Percentiles rank a stretch among this genome's conserved stretches.
Conservation (phyloP, 352 stramenopile genomes). For the Phytophthora hybrid region DNA sequence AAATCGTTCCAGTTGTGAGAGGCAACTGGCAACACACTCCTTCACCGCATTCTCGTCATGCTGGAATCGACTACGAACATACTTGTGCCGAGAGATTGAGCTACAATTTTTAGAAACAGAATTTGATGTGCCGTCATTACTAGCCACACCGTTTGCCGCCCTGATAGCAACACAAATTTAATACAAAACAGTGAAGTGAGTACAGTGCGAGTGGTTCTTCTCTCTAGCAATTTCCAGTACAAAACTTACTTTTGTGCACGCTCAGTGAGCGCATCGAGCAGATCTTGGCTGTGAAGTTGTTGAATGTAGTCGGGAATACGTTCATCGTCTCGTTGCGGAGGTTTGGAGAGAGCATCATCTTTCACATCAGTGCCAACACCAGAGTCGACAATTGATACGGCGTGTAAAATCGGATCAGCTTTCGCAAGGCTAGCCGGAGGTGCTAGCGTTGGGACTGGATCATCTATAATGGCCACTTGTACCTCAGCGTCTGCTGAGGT, state of each 20-base stretch:
- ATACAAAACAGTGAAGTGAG: conserved; percentile 2
- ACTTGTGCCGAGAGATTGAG: conserved; percentile 55
- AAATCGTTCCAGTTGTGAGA: conserved; percentile 54
- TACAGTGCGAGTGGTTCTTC: not conserved
- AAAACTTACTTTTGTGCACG: conserved; percentile 48
- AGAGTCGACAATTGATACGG: conserved; percentile 10
- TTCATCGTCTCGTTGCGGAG: conserved; percentile 6
- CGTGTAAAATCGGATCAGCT: not conserved
- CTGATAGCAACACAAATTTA: conserved; percentile 25
- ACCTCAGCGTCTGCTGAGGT: conserved; percentile 19
- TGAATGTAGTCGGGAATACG: conserved; percentile 39
- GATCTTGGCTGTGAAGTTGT: conserved; percentile 35
- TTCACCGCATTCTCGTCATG: conserved; percentile 59
- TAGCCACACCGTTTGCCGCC: conserved; percentile 22
- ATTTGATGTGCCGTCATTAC: not conserved
- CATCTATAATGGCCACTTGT: conserved; percentile 2
- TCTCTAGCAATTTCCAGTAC: not conserved
- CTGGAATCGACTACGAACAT: conserved; percentile 54
- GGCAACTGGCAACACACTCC: conserved; percentile 45
- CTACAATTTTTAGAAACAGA: conserved; percentile 32
- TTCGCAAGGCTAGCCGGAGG: not conserved
- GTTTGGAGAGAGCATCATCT: not conserved
- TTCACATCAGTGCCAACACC: conserved; percentile 1
- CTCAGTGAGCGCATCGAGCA: conserved; percentile 34
- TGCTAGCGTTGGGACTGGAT: not conserved